These are phyloP conservation scores for Polyplosphaeria fusca DNA, from an alignment of 495 filamentous ascomycete genomes.

Conservation along the genomic window DNA sequence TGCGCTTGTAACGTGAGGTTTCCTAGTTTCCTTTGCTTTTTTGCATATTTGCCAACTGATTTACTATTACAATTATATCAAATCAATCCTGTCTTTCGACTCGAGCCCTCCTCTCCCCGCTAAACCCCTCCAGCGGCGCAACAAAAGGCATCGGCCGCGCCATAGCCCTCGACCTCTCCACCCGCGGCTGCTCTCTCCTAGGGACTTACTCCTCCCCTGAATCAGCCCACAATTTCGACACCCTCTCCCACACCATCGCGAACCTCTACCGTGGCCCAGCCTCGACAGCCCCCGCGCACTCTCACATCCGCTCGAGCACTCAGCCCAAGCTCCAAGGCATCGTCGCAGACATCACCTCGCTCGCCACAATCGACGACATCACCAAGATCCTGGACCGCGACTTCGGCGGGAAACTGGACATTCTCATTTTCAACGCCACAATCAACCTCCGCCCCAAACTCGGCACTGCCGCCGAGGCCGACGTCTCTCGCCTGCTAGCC, in stretches of 20 bases:
- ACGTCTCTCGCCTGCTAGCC: slow-evolving; percentile 18
- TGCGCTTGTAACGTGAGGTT: slow-evolving; percentile 32
- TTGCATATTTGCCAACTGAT: too few relatives aligned
- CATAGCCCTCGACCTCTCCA: slow-evolving; percentile 31
- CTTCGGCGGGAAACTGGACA: slow-evolving; percentile 26
- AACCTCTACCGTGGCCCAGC: slow-evolving; percentile 20
- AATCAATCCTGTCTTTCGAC: too few relatives aligned
- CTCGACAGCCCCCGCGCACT: background rate
- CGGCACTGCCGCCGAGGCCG: slow-evolving; percentile 15
- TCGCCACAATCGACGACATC: slow-evolving; percentile 8
- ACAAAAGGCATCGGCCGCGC: slow-evolving; percentile 36
- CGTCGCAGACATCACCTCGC: slow-evolving; percentile 29
- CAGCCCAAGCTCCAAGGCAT: slow-evolving; percentile 27
- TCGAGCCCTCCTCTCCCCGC: too few relatives aligned
- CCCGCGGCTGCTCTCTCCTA: slow-evolving; percentile 30
- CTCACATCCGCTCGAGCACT: background rate
- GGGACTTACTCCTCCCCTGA: slow-evolving; percentile 33
- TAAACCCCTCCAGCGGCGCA: slow-evolving; percentile 25
- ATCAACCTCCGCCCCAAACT: slow-evolving; percentile 6
- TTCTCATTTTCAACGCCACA: slow-evolving; percentile 29
- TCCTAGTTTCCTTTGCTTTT: too few relatives aligned
- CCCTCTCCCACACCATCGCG: slow-evolving; percentile 28
- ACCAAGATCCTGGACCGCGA: slow-evolving; percentile 8
- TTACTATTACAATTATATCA: too few relatives aligned
- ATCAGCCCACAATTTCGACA: slow-evolving; percentile 32